Evolutionary conservation across 805 yeast species (phyloP).

Genomic region (Myxozyma mucilagina): DNA sequence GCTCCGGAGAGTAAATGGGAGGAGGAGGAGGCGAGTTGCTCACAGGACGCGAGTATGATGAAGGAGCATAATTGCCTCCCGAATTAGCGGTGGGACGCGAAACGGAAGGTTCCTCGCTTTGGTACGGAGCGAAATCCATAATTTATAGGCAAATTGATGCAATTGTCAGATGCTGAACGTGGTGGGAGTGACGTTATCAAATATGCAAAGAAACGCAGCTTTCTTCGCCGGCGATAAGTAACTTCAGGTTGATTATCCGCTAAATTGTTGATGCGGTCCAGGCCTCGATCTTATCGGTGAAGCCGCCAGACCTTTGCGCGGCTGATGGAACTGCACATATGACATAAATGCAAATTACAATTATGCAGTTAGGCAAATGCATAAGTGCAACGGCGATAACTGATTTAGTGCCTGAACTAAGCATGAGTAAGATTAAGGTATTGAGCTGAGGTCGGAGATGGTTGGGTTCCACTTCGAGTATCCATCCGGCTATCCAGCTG

Average conservation of each 20-base stretch:
- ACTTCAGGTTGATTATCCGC: neutral
- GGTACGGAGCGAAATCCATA: constrained; percentile 33
- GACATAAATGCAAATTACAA: neutral
- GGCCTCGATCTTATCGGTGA: constrained; percentile 6
- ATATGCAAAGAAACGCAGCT: neutral
- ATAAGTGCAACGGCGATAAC: neutral
- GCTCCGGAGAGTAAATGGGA: constrained; percentile 21
- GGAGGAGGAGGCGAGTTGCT: constrained; percentile 21
- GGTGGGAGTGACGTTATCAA: neutral
- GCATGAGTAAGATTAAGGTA: neutral
- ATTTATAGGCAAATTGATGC: neutral
- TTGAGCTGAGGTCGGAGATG: neutral
- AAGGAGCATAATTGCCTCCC: constrained; percentile 4
- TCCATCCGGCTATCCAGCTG: constrained; percentile 2
- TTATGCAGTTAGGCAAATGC: neutral
- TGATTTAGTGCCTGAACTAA: neutral
- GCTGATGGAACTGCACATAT: neutral
- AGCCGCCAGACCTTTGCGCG: neutral
- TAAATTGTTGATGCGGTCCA: constrained; percentile 7
- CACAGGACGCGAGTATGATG: constrained; percentile 1
- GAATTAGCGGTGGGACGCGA: constrained; percentile 13
- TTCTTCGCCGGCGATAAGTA: neutral
- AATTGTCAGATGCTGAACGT: neutral
- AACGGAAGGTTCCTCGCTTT: constrained; percentile 31
- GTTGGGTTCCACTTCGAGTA: neutral